Evolutionary conservation across 2,329 filamentous ascomycete genomes (phyloP), one percentile per base, ranked within the genome.

Genomic region (Chaetothyriales sp.): DNA sequence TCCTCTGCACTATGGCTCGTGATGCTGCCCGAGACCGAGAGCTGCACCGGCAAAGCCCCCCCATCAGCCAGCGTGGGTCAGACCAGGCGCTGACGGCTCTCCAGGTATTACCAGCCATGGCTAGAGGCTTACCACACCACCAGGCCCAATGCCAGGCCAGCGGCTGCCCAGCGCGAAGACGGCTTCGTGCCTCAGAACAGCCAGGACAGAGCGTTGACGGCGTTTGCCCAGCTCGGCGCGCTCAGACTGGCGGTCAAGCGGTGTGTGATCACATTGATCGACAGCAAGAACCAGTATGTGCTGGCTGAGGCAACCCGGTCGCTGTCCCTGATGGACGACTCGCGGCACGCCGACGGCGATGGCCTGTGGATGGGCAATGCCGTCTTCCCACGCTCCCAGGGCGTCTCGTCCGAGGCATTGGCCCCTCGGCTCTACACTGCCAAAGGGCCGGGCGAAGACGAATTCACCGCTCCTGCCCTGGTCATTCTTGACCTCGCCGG

Each of bases 261-360:
- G 26, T 63, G 67, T 15, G 57, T 76, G 19, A 66, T 78, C 46
- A 77, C 74, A 1, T 62, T 78, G 18, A 76, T 78, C 53, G 74
- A 76, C 54, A 62, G 61, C 3, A 63, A 65, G 3, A 59, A 67
- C 45, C 73, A 78, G 53, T 58, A 75, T 53, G 62, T 78, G 18
- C 62, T 78, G 15, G 73, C 74, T 49, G 75, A 78, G 54, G 72
- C 73, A 5, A 73, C 73, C 1, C 64, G 65, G 1, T 64, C 63
- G 1, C 62, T 69, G 2, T 68, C 66, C 0, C 58, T 76, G 4
- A 58, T 62, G 5, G 45, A 62, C 50, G 57, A 61, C 26, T 36
- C 55, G 8, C 48, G 57, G 15, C 63, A 66, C 53, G 49, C 49
- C 3, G 54, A 60, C 0, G 54, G 61, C 15, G 65, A 67, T 39